phyloP scores from a whole-genome alignment of 73 alveolate species.

The Paramecium sexaurelia region DNA sequence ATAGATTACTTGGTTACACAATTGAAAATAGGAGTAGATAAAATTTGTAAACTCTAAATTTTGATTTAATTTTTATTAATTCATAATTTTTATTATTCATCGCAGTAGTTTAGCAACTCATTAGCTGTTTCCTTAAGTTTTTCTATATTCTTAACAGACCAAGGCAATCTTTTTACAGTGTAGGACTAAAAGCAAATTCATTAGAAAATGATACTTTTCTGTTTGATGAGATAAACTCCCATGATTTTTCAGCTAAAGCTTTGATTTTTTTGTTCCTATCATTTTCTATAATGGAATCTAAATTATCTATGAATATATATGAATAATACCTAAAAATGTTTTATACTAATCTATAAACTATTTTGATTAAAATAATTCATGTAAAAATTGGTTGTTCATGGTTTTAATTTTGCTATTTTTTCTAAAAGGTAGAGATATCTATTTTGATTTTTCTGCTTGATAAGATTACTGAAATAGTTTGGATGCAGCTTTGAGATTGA shows the following conservation, averaged over 20 bases:
- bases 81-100: neutral
- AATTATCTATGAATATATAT: neutral
- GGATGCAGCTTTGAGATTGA: neutral
- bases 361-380: neutral
- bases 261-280: conserved; percentile 17
- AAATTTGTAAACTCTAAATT: neutral
- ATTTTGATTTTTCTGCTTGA: neutral
- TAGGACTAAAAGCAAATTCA: neutral
- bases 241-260: neutral
- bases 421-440: neutral
- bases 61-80: neutral
- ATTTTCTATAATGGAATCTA: conserved; percentile 1
- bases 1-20: neutral
- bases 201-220: neutral
- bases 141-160: neutral
- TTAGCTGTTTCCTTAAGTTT: neutral
- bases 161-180: neutral
- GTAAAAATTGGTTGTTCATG: neutral
- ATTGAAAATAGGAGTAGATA: neutral
- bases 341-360: neutral
- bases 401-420: conserved; percentile 28
- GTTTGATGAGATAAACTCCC: neutral
- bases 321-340: neutral
- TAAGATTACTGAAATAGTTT: neutral
- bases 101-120: neutral